phyloP scores from a whole-genome alignment of 495 filamentous ascomycete genomes.

The Cairneyella variabilis region DNA sequence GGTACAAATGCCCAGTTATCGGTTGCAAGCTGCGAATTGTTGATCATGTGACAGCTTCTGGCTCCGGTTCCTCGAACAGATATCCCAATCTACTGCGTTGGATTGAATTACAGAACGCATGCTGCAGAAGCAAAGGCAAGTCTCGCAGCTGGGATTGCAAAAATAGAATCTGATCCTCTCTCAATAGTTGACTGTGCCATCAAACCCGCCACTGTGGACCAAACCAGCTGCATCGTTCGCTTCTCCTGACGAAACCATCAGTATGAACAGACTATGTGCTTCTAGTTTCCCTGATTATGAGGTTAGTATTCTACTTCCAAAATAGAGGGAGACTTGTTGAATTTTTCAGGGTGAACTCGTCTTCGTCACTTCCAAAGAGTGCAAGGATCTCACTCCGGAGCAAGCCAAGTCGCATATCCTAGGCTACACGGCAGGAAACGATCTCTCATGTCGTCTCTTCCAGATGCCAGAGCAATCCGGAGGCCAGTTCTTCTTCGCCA shows the following conservation, averaged over 20 bases:
- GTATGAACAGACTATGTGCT: constrained; percentile 35
- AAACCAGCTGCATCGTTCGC: constrained; percentile 37
- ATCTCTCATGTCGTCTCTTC: constrained; percentile 39
- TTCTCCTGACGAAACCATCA: constrained; percentile 32
- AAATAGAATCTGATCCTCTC: too few species aligned
- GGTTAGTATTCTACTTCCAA: constrained; percentile 13
- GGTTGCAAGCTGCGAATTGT: background rate
- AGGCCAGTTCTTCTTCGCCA: constrained; percentile 41
- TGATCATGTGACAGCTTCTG: background rate
- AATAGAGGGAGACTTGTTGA: background rate
- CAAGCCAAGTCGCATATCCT: constrained; percentile 35
- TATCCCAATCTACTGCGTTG: constrained; percentile 61
- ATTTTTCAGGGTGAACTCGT: constrained; percentile 29
- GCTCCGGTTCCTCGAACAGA: background rate
- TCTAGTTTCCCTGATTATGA: constrained; percentile 35
- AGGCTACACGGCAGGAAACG: constrained; percentile 45
- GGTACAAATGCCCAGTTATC: background rate
- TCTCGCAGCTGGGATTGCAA: background rate
- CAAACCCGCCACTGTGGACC: constrained; percentile 42
- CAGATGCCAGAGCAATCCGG: constrained; percentile 35
- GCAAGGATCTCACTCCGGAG: constrained; percentile 30
- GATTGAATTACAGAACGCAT: constrained; percentile 75
- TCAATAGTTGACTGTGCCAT: constrained; percentile 35
- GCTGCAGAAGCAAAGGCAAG: constrained; percentile 56
- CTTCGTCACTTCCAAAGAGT: constrained; percentile 35